Base-by-base conservation (phyloP, 192 early-diverging fungal genomes). In the Kappamyces sp. region DNA sequence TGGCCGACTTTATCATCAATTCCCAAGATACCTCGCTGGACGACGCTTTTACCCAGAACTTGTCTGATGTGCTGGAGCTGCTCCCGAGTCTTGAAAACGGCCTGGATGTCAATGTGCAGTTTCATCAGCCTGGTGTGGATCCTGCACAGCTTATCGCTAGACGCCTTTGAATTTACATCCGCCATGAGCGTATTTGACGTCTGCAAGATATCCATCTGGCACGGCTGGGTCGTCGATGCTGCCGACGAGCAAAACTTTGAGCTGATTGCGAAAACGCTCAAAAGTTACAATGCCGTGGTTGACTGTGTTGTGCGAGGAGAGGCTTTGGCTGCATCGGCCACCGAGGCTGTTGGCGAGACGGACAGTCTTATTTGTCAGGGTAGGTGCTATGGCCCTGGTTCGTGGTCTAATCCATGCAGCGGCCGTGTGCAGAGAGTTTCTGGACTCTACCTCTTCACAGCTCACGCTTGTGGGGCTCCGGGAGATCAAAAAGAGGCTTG, bases 181-280 rank as follows among this genome's bases (percentile, higher is more conserved):
- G 79, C 80, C 55, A 66, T 77, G 23, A 74, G 67, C 0, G 67
- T 94, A 37, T 96, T 96, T 69, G 80, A 86, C 55, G 74, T 86
- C 5, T 93, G 94, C 61, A 62, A 77, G 35, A 87, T 96, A 2
- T 74, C 80, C 13, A 65, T 96, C 5, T 88, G 90, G 43, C 93
- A 96, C 71, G 94, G 94, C 12, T 98, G 93, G 93, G 80, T 89
- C 15, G 84, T 81, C 23, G 87, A 88, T 51, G 79, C 83, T 13
- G 70, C 80, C 48, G 86, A 84, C 48, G 58, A 67, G 9, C 68
- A 70, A 7, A 74, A 86, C 3, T 82, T 82, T 51, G 66, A 64
- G 3, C 61, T 81, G 2, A 64, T 94, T 2, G 72, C 79, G 2
- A 41, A 66, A 3, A 63, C 79, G 52, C 74, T 73, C 51, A 76